Conservation (phyloP, 306 rosid species). For the Vachellia collinsii region DNA sequence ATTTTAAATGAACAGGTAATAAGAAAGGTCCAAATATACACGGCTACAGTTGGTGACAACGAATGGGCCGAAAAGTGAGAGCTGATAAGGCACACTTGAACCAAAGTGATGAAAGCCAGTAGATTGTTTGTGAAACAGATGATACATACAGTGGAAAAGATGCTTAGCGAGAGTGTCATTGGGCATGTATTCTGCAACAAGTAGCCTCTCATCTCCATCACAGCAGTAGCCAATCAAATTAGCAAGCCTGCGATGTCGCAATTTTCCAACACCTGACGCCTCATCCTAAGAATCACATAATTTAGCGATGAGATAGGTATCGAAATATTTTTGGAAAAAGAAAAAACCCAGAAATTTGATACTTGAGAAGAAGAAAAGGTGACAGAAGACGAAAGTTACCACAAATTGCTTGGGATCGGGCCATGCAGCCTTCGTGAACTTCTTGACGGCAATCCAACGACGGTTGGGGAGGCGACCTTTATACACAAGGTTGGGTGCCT, state of each 20-base stretch:
- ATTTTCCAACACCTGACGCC: slow-evolving; percentile 85
- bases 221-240: slow-evolving; percentile 95
- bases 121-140: neutral
- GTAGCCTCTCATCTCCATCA: slow-evolving; percentile 94
- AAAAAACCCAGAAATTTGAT: neutral
- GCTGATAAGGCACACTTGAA: neutral
- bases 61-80: neutral
- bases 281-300: slow-evolving; percentile 59
- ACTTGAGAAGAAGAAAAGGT: neutral
- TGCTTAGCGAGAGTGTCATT: slow-evolving; percentile 98
- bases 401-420: slow-evolving; percentile 96
- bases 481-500: slow-evolving; percentile 86
- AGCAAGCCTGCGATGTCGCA: slow-evolving; percentile 82
- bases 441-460: slow-evolving; percentile 93
- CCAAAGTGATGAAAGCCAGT: neutral
- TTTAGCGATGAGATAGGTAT: slow-evolving; percentile 7
- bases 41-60: neutral
- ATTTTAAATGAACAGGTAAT: neutral
- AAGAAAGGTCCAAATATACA: neutral
- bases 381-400: slow-evolving; percentile 35
- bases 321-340: neutral
- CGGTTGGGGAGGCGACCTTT: slow-evolving; percentile 77
- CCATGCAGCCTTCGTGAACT: slow-evolving; percentile 91
- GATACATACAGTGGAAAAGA: slow-evolving; percentile 84
- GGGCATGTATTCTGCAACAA: slow-evolving; percentile 97